These are phyloP conservation scores for Debaryomycetaceae sp. DNA, from an alignment of 1,139 yeast genomes.

Conservation along the genomic window DNA sequence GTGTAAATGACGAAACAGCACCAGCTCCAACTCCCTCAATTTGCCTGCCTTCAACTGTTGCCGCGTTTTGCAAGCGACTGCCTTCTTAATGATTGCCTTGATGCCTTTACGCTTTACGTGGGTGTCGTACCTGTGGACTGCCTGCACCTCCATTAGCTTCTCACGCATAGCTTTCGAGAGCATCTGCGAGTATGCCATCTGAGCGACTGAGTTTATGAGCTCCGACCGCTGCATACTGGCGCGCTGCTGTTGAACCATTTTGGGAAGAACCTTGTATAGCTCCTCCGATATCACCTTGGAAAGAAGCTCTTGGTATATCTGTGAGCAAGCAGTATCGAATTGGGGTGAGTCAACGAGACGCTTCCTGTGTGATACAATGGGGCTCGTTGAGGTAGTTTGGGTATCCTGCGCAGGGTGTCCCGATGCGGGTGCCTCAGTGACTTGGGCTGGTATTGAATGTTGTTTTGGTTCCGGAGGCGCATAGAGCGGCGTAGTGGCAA, in stretches of 20 bases:
- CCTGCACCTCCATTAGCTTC: slow-evolving; percentile 36
- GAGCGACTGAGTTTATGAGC: slow-evolving; percentile 24
- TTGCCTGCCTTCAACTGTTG: slow-evolving; percentile 25
- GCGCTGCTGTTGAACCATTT: slow-evolving; percentile 2
- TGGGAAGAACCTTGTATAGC: slow-evolving; percentile 2
- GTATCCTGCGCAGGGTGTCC: neutral
- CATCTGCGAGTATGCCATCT: slow-evolving; percentile 55
- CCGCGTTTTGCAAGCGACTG: slow-evolving; percentile 18
- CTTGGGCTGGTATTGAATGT: neutral
- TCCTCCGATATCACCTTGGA: slow-evolving; percentile 2
- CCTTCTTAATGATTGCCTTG: slow-evolving; percentile 21
- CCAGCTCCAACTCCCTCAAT: slow-evolving; percentile 24
- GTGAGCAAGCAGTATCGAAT: slow-evolving; percentile 17
- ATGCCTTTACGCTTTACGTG: slow-evolving; percentile 23
- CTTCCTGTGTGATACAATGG: slow-evolving; percentile 8
- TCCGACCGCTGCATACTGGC: neutral
- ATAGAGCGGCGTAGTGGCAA: neutral
- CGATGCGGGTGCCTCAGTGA: too few species aligned
- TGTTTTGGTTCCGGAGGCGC: neutral
- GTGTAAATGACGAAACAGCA: slow-evolving; percentile 37
- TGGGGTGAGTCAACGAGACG: slow-evolving; percentile 16
- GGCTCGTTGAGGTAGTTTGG: neutral
- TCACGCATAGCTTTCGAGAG: slow-evolving; percentile 51
- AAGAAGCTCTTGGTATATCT: slow-evolving; percentile 27
- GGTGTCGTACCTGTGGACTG: slow-evolving; percentile 26